Evolutionary conservation across 2,329 filamentous ascomycete species (phyloP).

Genomic region (Talaromyces sp.): DNA sequence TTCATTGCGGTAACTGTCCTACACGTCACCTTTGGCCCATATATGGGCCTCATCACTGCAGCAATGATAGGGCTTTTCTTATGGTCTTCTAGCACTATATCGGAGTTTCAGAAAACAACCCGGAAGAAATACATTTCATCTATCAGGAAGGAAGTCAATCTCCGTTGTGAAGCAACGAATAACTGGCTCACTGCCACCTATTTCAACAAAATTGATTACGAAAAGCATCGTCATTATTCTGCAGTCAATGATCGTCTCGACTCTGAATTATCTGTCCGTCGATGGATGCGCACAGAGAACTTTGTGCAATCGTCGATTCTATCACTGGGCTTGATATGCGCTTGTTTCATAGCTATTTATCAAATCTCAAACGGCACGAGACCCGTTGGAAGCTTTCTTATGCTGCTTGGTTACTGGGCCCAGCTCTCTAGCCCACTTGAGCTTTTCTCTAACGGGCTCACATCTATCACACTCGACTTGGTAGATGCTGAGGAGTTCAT

Average conservation of each 20-base stretch:
- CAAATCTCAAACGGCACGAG: constrained; percentile 50
- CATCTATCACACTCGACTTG: constrained; percentile 51
- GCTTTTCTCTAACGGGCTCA: constrained; percentile 50
- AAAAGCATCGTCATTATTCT: constrained; percentile 48
- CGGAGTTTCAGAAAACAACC: constrained; percentile 39
- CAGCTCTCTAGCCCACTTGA: constrained; percentile 48
- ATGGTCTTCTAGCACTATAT: constrained; percentile 45
- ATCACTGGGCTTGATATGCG: constrained; percentile 48
- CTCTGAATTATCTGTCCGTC: constrained; percentile 34
- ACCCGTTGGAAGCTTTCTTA: constrained; percentile 60
- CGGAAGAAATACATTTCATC: constrained; percentile 39
- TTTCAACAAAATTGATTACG: constrained; percentile 57
- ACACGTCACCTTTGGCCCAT: constrained; percentile 60
- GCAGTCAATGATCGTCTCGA: constrained; percentile 39
- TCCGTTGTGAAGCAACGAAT: constrained; percentile 56
- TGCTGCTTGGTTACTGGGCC: constrained; percentile 63
- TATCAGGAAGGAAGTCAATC: constrained; percentile 49
- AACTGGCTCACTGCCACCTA: constrained; percentile 59
- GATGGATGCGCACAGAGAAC: constrained; percentile 32
- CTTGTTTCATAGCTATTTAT: constrained; percentile 52
- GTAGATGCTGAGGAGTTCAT: constrained; percentile 60
- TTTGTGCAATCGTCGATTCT: constrained; percentile 47
- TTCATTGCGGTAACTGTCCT: constrained; percentile 59
- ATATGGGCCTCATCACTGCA: constrained; percentile 52
- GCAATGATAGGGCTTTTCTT: constrained; percentile 51